A percentile compares a stretch with the other conserved stretches of the same genome.
These are phyloP conservation scores for Populus trichocarpa DNA, from an alignment of 441 rosid species.

Conservation along the genomic window DNA sequence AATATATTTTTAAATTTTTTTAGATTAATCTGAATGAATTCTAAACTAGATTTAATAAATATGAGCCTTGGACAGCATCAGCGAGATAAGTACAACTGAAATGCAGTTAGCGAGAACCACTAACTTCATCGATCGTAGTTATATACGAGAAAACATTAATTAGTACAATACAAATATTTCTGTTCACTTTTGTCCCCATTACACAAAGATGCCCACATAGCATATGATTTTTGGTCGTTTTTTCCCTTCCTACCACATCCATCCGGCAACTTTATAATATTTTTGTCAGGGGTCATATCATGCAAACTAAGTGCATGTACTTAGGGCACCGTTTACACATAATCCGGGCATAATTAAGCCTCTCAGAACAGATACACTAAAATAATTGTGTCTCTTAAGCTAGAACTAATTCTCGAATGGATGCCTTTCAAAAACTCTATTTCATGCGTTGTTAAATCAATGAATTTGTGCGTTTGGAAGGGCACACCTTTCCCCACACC, in stretches of 20 bases:
- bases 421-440: background rate
- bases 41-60: too few relatives aligned
- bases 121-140: too few relatives aligned
- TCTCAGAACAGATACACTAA: slow-evolving; percentile 3
- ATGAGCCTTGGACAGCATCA: too few relatives aligned
- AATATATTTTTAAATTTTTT: too few relatives aligned
- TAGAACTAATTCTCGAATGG: background rate
- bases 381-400: slow-evolving; percentile 9
- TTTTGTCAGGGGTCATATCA: slow-evolving; percentile 2
- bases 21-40: too few relatives aligned
- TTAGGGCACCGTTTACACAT: background rate
- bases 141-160: too few relatives aligned
- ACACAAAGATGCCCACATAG: background rate
- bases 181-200: too few relatives aligned
- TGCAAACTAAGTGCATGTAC: slow-evolving; percentile 21
- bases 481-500: slow-evolving; percentile 26
- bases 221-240: background rate
- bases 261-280: background rate
- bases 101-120: too few relatives aligned
- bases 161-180: too few relatives aligned
- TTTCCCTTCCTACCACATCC: background rate
- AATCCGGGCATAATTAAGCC: slow-evolving; percentile 9
- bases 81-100: too few relatives aligned
- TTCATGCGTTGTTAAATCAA: slow-evolving; percentile 21
- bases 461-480: slow-evolving; percentile 26